Evolutionary conservation across 768 basidiomycete genomes (phyloP).

Genomic region (Termitomyces sp.): DNA sequence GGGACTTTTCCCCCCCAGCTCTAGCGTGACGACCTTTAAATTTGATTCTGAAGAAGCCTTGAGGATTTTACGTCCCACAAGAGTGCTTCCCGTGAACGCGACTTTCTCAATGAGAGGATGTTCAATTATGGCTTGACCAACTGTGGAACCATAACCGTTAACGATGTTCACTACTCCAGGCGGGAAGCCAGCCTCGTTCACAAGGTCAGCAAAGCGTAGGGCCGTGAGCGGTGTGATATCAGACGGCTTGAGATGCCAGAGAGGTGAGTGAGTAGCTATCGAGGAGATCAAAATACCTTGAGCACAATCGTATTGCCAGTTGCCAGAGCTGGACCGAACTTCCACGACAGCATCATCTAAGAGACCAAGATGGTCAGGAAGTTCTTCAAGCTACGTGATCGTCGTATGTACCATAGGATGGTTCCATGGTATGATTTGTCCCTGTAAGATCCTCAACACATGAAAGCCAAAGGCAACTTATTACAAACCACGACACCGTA

Average conservation of each 20-base stretch:
- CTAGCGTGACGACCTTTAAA: conserved; percentile 16
- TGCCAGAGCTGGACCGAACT: conserved; percentile 24
- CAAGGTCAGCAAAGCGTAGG: conserved; percentile 41
- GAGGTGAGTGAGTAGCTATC: no score
- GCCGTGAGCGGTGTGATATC: conserved; percentile 62
- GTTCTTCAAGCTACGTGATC: neutral
- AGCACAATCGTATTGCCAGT: conserved; percentile 58
- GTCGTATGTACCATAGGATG: conserved; percentile 22
- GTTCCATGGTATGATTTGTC: conserved; percentile 54
- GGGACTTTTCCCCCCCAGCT: conserved; percentile 75
- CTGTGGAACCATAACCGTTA: conserved; percentile 33
- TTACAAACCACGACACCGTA: conserved; percentile 31
- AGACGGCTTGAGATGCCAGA: conserved; percentile 37
- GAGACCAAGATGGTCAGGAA: neutral
- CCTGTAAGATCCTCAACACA: conserved; percentile 8
- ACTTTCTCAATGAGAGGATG: conserved; percentile 62
- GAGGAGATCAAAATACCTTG: neutral
- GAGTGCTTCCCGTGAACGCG: conserved; percentile 79
- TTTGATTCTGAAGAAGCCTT: conserved; percentile 37
- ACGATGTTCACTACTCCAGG: conserved; percentile 50
- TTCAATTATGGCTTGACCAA: conserved; percentile 54
- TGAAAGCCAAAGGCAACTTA: neutral
- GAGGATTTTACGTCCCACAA: conserved; percentile 74
- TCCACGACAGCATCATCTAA: conserved; percentile 21
- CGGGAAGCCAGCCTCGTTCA: conserved; percentile 62